Evolutionary conservation across 345 rosid species (phyloP).

Genomic region (Populus davidiana): DNA sequence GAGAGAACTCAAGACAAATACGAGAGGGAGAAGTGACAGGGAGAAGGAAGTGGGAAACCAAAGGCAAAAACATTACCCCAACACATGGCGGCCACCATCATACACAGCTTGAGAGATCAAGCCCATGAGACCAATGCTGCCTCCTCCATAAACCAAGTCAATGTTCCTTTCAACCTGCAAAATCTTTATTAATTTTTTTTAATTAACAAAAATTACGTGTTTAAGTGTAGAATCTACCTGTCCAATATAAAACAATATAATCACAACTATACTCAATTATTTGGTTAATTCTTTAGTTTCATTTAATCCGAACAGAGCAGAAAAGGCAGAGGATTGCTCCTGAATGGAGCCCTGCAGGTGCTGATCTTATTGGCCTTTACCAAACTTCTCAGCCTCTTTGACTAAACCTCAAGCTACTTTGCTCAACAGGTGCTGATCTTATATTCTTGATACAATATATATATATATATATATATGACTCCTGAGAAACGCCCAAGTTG

Average conservation of each 20-base stretch:
- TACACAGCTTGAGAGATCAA: constrained; percentile 29
- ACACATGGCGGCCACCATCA: constrained; percentile 35
- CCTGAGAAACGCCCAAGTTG: not conserved
- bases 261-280: not conserved
- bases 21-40: not conserved
- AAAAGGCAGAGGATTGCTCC: not conserved
- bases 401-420: not conserved
- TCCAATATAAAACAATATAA: not conserved
- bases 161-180: constrained; percentile 34
- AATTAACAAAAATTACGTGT: constrained; percentile 1
- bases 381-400: not conserved
- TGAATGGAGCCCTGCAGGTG: not conserved
- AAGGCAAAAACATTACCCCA: constrained; percentile 17
- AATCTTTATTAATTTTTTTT: not conserved
- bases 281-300: not conserved
- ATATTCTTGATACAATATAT: no score
- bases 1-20: not conserved
- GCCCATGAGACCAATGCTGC: constrained; percentile 39
- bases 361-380: not conserved
- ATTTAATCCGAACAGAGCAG: not conserved
- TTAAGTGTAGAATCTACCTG: not conserved
- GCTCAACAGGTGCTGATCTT: not conserved
- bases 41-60: not conserved
- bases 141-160: constrained; percentile 40
- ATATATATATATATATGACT: not conserved